These are phyloP conservation scores for Chenopodium suecicum DNA, from an alignment of 148 eudicot genomes.

Conservation along the genomic window DNA sequence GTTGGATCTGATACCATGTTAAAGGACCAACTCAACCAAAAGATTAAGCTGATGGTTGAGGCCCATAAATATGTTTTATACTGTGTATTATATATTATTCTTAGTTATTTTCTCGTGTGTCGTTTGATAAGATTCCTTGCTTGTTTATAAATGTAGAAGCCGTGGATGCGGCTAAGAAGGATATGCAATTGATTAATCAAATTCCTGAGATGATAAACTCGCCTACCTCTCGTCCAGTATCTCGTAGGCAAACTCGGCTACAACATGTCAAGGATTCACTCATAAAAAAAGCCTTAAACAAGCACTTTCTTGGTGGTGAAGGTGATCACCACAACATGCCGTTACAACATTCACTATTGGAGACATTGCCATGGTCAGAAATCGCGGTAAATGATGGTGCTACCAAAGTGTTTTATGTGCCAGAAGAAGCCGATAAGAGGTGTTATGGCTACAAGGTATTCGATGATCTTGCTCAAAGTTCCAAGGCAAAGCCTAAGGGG, in stretches of 20 bases:
- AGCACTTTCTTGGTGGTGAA: not conserved
- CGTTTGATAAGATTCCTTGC: not conserved
- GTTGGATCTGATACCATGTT: too few relatives aligned
- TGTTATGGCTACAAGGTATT: slow-evolving; percentile 13
- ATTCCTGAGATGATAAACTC: slow-evolving; percentile 12
- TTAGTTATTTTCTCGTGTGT: not conserved
- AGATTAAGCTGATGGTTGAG: too few relatives aligned
- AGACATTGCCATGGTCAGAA: not conserved
- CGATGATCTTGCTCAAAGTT: slow-evolving; percentile 5
- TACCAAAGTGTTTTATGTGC: not conserved
- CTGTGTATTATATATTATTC: too few relatives aligned
- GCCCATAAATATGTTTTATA: too few relatives aligned
- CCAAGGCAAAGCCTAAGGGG: not conserved
- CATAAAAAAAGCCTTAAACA: slow-evolving; percentile 19
- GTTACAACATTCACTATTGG: not conserved
- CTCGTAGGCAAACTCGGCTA: slow-evolving; percentile 21
- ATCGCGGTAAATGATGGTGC: not conserved
- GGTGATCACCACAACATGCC: too few relatives aligned
- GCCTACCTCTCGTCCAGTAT: not conserved
- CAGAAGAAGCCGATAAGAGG: not conserved
- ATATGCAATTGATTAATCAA: not conserved
- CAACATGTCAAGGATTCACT: slow-evolving; percentile 4
- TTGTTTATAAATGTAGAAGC: slow-evolving; percentile 1
- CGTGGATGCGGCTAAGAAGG: slow-evolving; percentile 2
- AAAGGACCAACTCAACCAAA: too few relatives aligned